Conservation (phyloP, 2,329 filamentous ascomycete species). For the Tricladium varicosporioides region DNA sequence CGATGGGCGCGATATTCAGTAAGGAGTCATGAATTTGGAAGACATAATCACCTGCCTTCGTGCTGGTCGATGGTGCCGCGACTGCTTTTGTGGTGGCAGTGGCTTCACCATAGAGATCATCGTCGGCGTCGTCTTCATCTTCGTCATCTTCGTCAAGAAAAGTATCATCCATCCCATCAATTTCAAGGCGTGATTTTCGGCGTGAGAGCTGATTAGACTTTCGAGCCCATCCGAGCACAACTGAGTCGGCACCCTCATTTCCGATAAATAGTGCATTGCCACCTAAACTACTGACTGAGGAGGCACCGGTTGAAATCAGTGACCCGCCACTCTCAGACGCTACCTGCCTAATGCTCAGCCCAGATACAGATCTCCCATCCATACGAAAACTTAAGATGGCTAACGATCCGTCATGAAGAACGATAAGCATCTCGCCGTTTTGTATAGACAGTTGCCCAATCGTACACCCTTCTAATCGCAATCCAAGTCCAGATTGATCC, state of each 20-base stretch:
- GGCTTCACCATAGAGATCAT: slow-evolving; percentile 64
- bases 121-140: slow-evolving; percentile 51
- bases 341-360: slow-evolving; percentile 70
- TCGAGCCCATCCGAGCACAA: slow-evolving; percentile 76
- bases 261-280: slow-evolving; percentile 77
- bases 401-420: slow-evolving; percentile 72
- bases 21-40: slow-evolving; percentile 79
- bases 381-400: slow-evolving; percentile 78
- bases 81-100: slow-evolving; percentile 36
- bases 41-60: slow-evolving; percentile 60
- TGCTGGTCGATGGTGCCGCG: slow-evolving; percentile 38
- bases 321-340: slow-evolving; percentile 59
- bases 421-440: slow-evolving; percentile 79
- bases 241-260: slow-evolving; percentile 78
- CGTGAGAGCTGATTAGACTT: slow-evolving; percentile 60
- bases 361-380: slow-evolving; percentile 88
- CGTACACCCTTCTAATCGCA: slow-evolving; percentile 78
- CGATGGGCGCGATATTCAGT: slow-evolving; percentile 75
- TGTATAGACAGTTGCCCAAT: slow-evolving; percentile 75
- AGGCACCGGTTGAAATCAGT: slow-evolving; percentile 59
- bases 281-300: slow-evolving; percentile 68
- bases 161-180: slow-evolving; percentile 57
- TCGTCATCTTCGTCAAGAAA: slow-evolving; percentile 42
- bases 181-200: slow-evolving; percentile 60
- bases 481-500: slow-evolving; percentile 77